Conservation (phyloP, 2,329 filamentous ascomycete genomes). For the Capronia americana region DNA sequence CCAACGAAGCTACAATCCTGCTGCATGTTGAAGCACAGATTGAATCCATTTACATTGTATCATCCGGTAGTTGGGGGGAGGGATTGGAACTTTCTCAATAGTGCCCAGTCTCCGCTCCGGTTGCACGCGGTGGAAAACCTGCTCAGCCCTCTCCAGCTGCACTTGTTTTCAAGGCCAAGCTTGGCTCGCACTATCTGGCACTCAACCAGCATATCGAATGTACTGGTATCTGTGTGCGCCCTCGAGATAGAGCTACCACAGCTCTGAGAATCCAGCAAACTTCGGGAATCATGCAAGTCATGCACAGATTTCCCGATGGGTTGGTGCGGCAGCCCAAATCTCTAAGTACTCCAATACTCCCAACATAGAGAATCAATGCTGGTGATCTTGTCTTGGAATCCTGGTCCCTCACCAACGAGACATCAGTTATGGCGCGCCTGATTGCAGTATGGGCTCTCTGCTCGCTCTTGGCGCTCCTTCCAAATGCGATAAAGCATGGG, state of each 20-base stretch:
- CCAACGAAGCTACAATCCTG: background rate
- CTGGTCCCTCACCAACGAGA: background rate
- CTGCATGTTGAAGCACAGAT: background rate
- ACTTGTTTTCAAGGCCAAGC: background rate
- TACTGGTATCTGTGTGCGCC: background rate
- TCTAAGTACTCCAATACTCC: background rate
- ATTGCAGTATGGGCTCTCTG: background rate
- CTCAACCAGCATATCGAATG: background rate
- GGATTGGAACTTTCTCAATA: too few relatives aligned
- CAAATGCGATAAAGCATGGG: conserved; percentile 33
- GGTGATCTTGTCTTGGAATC: background rate
- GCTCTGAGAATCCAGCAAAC: background rate
- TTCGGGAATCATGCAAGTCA: background rate
- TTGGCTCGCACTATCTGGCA: background rate
- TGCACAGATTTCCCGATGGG: background rate
- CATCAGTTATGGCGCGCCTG: background rate
- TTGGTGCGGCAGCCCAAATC: background rate
- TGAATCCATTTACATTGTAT: background rate
- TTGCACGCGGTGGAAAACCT: background rate
- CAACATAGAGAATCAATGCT: background rate
- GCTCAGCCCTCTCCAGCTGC: background rate
- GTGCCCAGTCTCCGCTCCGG: background rate
- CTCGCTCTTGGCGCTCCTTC: background rate
- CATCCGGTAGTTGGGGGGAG: too few relatives aligned
- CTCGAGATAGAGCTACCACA: background rate